Percentiles rank a stretch among this genome's conserved stretches.
phyloP scores from a whole-genome alignment of 495 filamentous ascomycete genomes.

The Aspergillus campestris region DNA sequence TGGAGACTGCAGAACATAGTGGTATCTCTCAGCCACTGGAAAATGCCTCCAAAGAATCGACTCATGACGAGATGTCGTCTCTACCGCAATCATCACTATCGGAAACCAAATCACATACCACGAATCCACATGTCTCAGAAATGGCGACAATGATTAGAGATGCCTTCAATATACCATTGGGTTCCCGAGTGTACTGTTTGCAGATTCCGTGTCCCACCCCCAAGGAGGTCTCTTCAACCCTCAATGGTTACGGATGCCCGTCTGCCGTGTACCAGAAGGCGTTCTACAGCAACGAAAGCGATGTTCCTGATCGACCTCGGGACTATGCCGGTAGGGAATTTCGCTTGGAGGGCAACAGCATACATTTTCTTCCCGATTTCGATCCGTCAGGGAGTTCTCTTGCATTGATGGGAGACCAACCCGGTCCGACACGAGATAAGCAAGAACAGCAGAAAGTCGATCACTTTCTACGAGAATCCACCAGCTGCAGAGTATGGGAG shows the following conservation, averaged over 20 bases:
- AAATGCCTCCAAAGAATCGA: slow-evolving; percentile 2
- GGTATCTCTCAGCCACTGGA: slow-evolving; percentile 1
- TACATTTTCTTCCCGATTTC: slow-evolving; percentile 74
- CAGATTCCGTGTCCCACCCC: slow-evolving; percentile 18
- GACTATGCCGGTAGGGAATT: slow-evolving; percentile 91
- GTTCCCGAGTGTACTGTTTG: slow-evolving; percentile 17
- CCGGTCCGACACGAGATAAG: slow-evolving; percentile 34
- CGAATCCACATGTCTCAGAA: slow-evolving; percentile 18
- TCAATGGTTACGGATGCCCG: slow-evolving; percentile 31
- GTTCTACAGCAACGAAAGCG: slow-evolving; percentile 76
- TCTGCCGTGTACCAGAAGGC: slow-evolving; percentile 74
- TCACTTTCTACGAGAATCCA: slow-evolving; percentile 35
- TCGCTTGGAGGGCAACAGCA: slow-evolving; percentile 60
- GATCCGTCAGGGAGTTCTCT: slow-evolving; percentile 53
- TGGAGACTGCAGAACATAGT: slow-evolving; percentile 15
- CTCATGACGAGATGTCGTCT: slow-evolving; percentile 8
- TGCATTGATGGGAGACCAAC: slow-evolving; percentile 48
- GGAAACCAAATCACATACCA: slow-evolving; percentile 1
- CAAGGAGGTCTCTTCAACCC: slow-evolving; percentile 21
- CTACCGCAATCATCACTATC: slow-evolving; percentile 17
- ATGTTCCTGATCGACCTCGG: slow-evolving; percentile 69
- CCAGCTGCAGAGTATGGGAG: slow-evolving; percentile 28
- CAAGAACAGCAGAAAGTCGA: slow-evolving; percentile 41
- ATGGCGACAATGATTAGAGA: slow-evolving; percentile 14
- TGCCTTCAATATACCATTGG: slow-evolving; percentile 22